Percentiles rank a stretch among this genome's conserved stretches.
Evolutionary conservation across 1,284 basidiomycete genomes (phyloP).

Genomic region (Jaminaea rosea): DNA sequence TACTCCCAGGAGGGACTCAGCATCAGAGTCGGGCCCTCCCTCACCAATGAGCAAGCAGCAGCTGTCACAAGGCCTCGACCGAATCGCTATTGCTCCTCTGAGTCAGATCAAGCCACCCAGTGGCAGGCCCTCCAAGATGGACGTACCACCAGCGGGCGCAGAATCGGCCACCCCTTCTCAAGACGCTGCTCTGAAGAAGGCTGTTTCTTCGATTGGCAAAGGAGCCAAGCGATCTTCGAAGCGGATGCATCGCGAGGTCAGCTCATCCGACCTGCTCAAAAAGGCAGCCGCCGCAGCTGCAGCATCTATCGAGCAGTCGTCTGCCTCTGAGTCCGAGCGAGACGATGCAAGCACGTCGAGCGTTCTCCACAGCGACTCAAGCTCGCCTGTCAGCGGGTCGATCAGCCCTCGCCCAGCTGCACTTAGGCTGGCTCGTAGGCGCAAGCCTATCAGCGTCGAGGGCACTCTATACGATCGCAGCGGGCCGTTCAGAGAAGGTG

Average conservation of each 20-base stretch:
- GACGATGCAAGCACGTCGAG: slow-evolving; percentile 18
- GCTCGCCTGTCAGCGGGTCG: slow-evolving; percentile 2
- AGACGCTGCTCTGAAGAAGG: too few relatives aligned
- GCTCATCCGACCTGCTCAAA: slow-evolving; percentile 17
- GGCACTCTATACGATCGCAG: slow-evolving; percentile 42
- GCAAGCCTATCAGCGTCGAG: slow-evolving; percentile 31
- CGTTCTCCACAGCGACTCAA: slow-evolving; percentile 11
- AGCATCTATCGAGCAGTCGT: slow-evolving; percentile 9
- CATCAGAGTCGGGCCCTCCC: slow-evolving; percentile 9
- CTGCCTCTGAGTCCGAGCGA: slow-evolving; percentile 15
- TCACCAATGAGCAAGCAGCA: slow-evolving; percentile 1
- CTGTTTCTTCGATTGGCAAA: too few relatives aligned
- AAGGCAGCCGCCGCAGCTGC: slow-evolving; percentile 28
- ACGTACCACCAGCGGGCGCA: neutral
- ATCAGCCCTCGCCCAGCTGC: slow-evolving; percentile 14
- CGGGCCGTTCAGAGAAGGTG: slow-evolving; percentile 40
- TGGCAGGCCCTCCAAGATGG: neutral
- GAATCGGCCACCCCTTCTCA: neutral
- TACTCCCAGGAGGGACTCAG: slow-evolving; percentile 24
- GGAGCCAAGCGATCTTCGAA: neutral
- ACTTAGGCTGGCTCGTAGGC: slow-evolving; percentile 22
- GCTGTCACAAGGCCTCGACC: neutral
- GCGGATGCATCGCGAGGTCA: slow-evolving; percentile 3
- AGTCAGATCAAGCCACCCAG: slow-evolving; percentile 21
- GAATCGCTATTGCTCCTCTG: slow-evolving; percentile 12